Evolutionary conservation across 1,284 basidiomycete genomes (phyloP), one percentile per base, ranked within the genome.

Genomic region (Gastroboletus turbinatus): DNA sequence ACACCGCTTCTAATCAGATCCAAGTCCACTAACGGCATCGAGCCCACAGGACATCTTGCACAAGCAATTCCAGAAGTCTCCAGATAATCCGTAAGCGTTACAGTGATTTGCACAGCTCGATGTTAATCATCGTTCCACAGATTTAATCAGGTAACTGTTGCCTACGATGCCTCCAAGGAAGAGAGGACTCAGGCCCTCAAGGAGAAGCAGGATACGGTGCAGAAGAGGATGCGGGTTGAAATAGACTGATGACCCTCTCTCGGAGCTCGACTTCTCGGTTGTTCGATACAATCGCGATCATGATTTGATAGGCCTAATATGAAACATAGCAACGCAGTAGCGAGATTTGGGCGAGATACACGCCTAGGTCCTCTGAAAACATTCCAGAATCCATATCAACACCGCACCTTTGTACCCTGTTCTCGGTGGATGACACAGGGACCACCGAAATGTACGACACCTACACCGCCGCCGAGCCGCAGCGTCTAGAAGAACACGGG

Each of bases 1-100:
- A n/a, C 43, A 51, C 53, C 6, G 42, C 52, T 29, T 66, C 38
- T 39, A 7, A 58, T 63, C 57, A 7, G 30, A 48, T 55, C 56
- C 27, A 16, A 50, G 45, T 50, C 39, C 40, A 38, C 51, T 54
- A 30, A 63, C 39, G 35, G 32, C 50, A 36, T 49, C 42, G 21
- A 27, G 17, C 35, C 4, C 54, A 53, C 65, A 89, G 85, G 89
- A 92, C 52, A 70, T 90, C 43, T 73, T 91, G 43, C 83, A 79
- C 79, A 93, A 92, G 71, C 83, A 90, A 68, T 93, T 91, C 83
- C 89, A 94, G 74, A 95, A 95, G 71, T 87, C 88, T 10, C 88
- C 90, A 0, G 92, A 94, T 57, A 94, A 95, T 72, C 92, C 92
- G 84, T 94, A 77, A 68, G 87, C 68, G 16, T 36, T 25, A 40